phyloP scores from a whole-genome alignment of 2,329 filamentous ascomycete species.

The Nannizzia gypsea region DNA sequence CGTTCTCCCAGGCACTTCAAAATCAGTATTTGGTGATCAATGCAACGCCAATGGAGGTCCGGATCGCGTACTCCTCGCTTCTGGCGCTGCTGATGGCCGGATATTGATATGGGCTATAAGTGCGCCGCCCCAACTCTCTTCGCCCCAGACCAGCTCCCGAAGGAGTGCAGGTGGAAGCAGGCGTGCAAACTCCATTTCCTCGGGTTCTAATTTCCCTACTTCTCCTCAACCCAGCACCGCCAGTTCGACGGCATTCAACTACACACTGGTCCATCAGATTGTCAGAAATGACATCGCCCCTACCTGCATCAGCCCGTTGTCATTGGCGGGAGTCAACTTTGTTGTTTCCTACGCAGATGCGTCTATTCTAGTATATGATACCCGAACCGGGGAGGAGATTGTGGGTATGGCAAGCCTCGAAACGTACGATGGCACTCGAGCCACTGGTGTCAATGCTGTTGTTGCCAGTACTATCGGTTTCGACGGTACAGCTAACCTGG shows the following conservation, averaged over 20 bases:
- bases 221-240: slow-evolving; percentile 82
- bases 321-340: slow-evolving; percentile 70
- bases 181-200: slow-evolving; percentile 84
- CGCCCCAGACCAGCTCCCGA: slow-evolving; percentile 61
- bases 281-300: slow-evolving; percentile 61
- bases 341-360: slow-evolving; percentile 89
- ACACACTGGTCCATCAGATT: slow-evolving; percentile 81
- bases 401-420: slow-evolving; percentile 87
- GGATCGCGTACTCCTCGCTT: slow-evolving; percentile 80
- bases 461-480: slow-evolving; percentile 76
- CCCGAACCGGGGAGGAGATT: slow-evolving; percentile 78
- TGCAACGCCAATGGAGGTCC: slow-evolving; percentile 62
- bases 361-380: slow-evolving; percentile 83
- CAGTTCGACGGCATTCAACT: slow-evolving; percentile 73
- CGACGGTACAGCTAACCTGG: slow-evolving; percentile 50
- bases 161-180: slow-evolving; percentile 62
- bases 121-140: slow-evolving; percentile 72
- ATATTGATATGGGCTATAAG: slow-evolving; percentile 93
- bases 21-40: slow-evolving; percentile 63
- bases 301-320: slow-evolving; percentile 87
- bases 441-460: slow-evolving; percentile 77
- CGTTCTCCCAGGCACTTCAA: slow-evolving; percentile 73
- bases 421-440: slow-evolving; percentile 78
- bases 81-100: slow-evolving; percentile 79
- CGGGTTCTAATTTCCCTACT: slow-evolving; percentile 80